These are phyloP conservation scores for Lecanicillium sp. DNA, from an alignment of 2,329 filamentous ascomycete genomes.

Conservation along the genomic window DNA sequence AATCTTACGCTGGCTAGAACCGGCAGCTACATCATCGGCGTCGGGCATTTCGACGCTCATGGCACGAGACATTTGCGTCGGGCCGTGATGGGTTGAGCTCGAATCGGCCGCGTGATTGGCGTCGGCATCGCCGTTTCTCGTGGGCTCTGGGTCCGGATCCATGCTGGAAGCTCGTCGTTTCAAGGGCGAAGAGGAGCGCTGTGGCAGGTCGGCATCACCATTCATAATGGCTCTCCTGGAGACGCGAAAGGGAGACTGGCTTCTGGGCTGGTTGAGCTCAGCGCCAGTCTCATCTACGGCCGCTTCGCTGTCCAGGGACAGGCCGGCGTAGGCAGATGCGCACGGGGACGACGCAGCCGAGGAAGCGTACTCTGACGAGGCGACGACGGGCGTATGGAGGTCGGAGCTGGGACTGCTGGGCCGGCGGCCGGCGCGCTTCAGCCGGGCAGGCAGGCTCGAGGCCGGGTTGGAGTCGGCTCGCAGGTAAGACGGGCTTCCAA, in stretches of 20 bases:
- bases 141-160: slow-evolving; percentile 39
- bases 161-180: slow-evolving; percentile 58
- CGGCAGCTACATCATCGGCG: slow-evolving; percentile 12
- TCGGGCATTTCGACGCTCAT: slow-evolving; percentile 34
- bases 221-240: slow-evolving; percentile 51
- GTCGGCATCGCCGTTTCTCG: slow-evolving; percentile 35
- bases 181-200: slow-evolving; percentile 56
- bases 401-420: slow-evolving; percentile 1
- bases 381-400: slow-evolving; percentile 21
- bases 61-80: slow-evolving; percentile 22
- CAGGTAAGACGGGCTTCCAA: slow-evolving; percentile 32
- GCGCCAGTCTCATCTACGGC: slow-evolving; percentile 38
- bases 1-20: slow-evolving; percentile 20
- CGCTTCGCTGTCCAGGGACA: slow-evolving; percentile 49
- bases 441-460: slow-evolving; percentile 43
- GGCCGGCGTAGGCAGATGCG: slow-evolving; percentile 45
- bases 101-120: slow-evolving; percentile 26
- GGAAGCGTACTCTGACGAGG: slow-evolving; percentile 41
- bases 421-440: slow-evolving; percentile 31
- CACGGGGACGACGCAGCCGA: slow-evolving; percentile 52
- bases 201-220: slow-evolving; percentile 47
- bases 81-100: slow-evolving; percentile 15
- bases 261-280: slow-evolving; percentile 31
- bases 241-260: slow-evolving; percentile 45
- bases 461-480: slow-evolving; percentile 36